phyloP scores from a whole-genome alignment of 345 rosid species.

The Gynandropsis gynandra region DNA sequence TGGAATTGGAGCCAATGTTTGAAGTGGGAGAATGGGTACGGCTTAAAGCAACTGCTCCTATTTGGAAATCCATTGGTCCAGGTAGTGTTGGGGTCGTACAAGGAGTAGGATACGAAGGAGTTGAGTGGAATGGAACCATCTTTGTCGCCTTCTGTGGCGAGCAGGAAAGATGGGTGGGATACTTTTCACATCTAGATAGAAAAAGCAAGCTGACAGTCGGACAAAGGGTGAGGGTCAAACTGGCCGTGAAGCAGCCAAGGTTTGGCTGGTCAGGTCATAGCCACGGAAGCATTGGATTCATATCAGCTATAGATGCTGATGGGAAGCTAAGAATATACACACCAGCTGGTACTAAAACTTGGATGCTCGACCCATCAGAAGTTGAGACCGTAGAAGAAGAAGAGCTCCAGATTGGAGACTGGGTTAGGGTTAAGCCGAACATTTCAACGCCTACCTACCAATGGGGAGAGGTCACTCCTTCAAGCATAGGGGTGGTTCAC shows the following conservation, averaged over 20 bases:
- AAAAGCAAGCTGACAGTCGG: slow-evolving; percentile 53
- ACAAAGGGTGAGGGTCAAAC: slow-evolving; percentile 68
- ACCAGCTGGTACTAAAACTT: slow-evolving; percentile 78
- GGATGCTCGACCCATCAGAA: slow-evolving; percentile 97
- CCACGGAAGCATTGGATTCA: slow-evolving; percentile 67
- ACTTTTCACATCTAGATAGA: slow-evolving; percentile 59
- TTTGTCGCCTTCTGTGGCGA: slow-evolving; percentile 81
- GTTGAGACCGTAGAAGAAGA: slow-evolving; percentile 78
- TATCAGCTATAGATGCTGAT: slow-evolving; percentile 87
- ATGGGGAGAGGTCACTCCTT: slow-evolving; percentile 93
- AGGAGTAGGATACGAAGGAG: slow-evolving; percentile 74
- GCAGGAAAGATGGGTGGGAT: slow-evolving; percentile 90
- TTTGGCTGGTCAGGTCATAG: slow-evolving; percentile 95
- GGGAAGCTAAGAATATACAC: slow-evolving; percentile 90
- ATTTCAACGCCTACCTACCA: slow-evolving; percentile 73
- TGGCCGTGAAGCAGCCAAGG: slow-evolving; percentile 84
- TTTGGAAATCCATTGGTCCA: slow-evolving; percentile 76
- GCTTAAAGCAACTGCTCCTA: slow-evolving; percentile 44
- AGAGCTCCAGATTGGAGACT: slow-evolving; percentile 72
- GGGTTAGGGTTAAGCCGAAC: slow-evolving; percentile 70
- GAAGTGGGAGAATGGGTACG: slow-evolving; percentile 97
- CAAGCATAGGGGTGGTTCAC: slow-evolving; percentile 87
- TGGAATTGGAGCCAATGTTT: slow-evolving; percentile 63
- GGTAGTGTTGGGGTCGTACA: slow-evolving; percentile 83
- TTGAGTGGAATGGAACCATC: slow-evolving; percentile 76